A percentile compares a stretch with the other conserved stretches of the same genome.
Evolutionary conservation across 1,284 basidiomycete genomes (phyloP).

Genomic region (Pseudozyma hubeiensis): DNA sequence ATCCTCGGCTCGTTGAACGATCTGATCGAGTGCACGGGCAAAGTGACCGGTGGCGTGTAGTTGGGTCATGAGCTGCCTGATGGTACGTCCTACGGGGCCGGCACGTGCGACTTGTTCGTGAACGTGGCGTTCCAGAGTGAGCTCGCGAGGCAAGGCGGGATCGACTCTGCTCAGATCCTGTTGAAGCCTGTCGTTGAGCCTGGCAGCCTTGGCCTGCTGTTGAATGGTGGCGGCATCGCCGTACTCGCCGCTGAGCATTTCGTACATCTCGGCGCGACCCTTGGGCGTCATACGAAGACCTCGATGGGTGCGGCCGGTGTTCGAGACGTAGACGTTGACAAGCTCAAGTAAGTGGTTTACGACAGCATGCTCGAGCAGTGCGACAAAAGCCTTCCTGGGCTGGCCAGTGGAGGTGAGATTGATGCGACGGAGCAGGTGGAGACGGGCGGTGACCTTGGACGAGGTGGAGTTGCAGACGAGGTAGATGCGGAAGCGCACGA

Average conservation of each 20-base stretch:
- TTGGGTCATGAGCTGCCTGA: constrained; percentile 22
- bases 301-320: constrained; percentile 11
- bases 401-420: constrained; percentile 3
- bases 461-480: constrained; percentile 27
- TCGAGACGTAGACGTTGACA: constrained; percentile 23
- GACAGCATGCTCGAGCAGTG: constrained; percentile 36
- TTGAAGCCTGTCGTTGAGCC: constrained; percentile 15
- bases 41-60: constrained; percentile 34
- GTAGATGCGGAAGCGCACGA: constrained; percentile 48
- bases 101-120: constrained; percentile 38
- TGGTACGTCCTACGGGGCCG: constrained; percentile 31
- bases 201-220: constrained; percentile 21
- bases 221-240: constrained; percentile 19
- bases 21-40: constrained; percentile 25
- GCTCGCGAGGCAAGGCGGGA: constrained; percentile 29
- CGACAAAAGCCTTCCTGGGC: constrained; percentile 14
- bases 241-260: constrained; percentile 22
- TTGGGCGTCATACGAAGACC: constrained; percentile 42
- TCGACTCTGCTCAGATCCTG: constrained; percentile 32
- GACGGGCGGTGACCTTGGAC: constrained; percentile 31
- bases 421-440: constrained; percentile 26
- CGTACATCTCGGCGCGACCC: constrained; percentile 36
- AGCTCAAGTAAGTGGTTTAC: constrained; percentile 45
- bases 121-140: constrained; percentile 39
- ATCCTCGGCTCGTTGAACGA: constrained; percentile 29